Evolutionary conservation across 192 early-diverging fungal genomes (phyloP), one percentile per base, ranked within the genome.

Genomic region (Umbelopsis sp.): DNA sequence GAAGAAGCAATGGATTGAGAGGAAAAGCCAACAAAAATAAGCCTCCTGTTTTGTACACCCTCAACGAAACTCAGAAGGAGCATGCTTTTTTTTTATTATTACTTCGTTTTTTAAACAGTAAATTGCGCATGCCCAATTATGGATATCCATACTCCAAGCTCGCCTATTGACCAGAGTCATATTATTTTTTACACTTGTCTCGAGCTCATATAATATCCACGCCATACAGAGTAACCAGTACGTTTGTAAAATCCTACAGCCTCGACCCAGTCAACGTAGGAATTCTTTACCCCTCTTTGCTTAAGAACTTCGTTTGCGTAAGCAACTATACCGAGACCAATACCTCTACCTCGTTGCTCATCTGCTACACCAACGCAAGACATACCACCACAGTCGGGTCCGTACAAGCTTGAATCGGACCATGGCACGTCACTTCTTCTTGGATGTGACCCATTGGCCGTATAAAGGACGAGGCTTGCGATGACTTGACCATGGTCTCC

Each of bases 221-320:
- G 45, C 79, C 79, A 81, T 11, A 45, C 71, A n/a, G 65, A 21
- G 52, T 81, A 81, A 36, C 62, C 52, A 24, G 69, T 68, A 50
- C 49, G 66, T 26, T 51, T 38, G 59, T 81, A 77, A 43, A 81
- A 77, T 1, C 66, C 70, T 24, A 81, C 53, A 1, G 66, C 34
- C 49, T 77, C 79, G 22, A 81, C 79, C 79, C 79, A 81, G 47
- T 81, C 79, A 8, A 81, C 73, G 53, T 77, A 81, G 0, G 71
- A 71, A 49, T 66, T 81, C 22, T 71, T 49, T 4, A 81, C 75
- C 10, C 75, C 75, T 10, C 79, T 71, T n/a, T 24, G 25, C 45
- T 53, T 53, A 9, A 81, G 59, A 7, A 81, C 54, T 22, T 74
- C 56, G 44, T 81, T 81, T 9, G 75, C 79, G 66, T 74, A 72